Evolutionary conservation across 2,329 filamentous ascomycete genomes (phyloP).

Genomic region (Seiridium unicorne): DNA sequence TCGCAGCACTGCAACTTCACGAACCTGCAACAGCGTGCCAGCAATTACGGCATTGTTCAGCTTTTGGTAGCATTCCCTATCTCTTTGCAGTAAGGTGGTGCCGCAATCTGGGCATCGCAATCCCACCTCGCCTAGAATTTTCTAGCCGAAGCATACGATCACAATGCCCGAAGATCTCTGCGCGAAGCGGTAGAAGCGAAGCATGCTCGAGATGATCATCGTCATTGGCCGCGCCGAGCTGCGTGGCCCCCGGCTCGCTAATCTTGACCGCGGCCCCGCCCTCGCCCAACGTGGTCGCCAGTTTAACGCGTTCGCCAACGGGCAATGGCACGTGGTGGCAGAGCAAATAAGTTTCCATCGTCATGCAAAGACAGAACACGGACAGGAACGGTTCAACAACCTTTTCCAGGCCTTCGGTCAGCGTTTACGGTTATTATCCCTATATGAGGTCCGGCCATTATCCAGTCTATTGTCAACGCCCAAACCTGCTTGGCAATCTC

Average conservation of each 20-base stretch:
- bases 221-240: not conserved
- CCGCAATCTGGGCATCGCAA: not conserved
- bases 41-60: too few relatives aligned
- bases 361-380: too few relatives aligned
- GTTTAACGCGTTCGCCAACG: not conserved
- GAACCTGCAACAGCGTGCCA: too few relatives aligned
- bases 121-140: not conserved
- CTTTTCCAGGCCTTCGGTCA: too few relatives aligned
- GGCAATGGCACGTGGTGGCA: not conserved
- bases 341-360: too few relatives aligned
- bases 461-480: too few relatives aligned
- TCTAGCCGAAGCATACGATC: not conserved
- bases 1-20: not conserved
- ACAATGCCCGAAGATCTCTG: not conserved
- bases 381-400: too few relatives aligned
- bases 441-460: too few relatives aligned
- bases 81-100: not conserved
- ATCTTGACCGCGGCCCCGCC: not conserved
- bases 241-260: not conserved
- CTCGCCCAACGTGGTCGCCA: not conserved
- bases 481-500: too few relatives aligned
- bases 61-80: not conserved
- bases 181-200: slow-evolving; percentile 1
- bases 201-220: slow-evolving; percentile 2
- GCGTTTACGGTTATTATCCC: too few relatives aligned